Conservation (phyloP, 179 eudicot species). For the Heliamphora pulchella region DNA sequence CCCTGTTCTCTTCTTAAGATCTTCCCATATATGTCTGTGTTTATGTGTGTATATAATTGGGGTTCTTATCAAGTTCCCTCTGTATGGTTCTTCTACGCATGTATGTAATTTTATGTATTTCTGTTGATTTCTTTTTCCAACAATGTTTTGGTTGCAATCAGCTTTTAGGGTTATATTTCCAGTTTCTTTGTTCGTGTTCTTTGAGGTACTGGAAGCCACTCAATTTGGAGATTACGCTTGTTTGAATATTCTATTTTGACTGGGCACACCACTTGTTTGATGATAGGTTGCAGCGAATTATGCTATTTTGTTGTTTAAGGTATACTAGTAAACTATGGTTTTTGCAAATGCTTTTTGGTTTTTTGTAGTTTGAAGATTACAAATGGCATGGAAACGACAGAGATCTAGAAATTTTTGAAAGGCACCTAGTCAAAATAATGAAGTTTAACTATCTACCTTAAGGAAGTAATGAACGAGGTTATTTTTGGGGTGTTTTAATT, state of each 20-base stretch:
- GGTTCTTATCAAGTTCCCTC: not conserved
- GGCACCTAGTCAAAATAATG: not conserved
- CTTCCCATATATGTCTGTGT: not conserved
- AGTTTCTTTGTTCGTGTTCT: not conserved
- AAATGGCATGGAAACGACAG: not conserved
- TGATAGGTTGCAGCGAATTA: not conserved
- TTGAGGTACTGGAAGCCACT: not conserved
- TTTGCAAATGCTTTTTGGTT: not conserved
- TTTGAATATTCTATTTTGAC: not conserved
- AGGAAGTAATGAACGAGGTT: not conserved
- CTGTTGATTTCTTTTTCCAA: not conserved
- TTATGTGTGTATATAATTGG: not conserved
- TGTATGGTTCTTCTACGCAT: not conserved
- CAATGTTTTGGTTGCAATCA: not conserved
- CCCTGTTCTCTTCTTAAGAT: not conserved
- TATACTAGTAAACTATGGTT: not conserved
- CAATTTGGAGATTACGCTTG: not conserved
- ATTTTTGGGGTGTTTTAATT: not conserved
- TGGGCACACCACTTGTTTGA: not conserved
- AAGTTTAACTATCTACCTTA: not conserved
- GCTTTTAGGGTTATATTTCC: slow-evolving; percentile 3
- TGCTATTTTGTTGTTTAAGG: slow-evolving; percentile 6
- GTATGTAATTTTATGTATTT: not conserved
- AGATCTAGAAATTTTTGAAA: not conserved
- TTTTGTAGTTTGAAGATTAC: not conserved